Evolutionary conservation across 2,329 filamentous ascomycete species (phyloP), one percentile per base, ranked within the genome.

Genomic region (Bipolaris gigantea): DNA sequence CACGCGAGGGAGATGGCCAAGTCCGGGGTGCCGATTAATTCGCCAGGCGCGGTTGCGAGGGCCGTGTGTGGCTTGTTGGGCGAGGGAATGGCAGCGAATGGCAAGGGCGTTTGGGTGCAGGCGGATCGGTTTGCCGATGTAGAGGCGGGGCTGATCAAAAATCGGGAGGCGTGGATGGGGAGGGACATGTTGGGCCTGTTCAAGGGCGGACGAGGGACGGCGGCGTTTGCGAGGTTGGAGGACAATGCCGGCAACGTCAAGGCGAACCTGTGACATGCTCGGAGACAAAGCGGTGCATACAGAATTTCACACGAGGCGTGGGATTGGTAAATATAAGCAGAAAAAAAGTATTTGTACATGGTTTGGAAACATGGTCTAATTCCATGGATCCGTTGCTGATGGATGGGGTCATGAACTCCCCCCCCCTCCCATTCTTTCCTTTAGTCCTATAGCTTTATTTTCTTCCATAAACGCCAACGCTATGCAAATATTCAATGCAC

Each of bases 111-210:
- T 33, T 66, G 81, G 34, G 70, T 81, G 4, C 79, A 81, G 56
- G 76, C 67, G 1, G 76, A 77, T 35, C 67, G 63, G 50, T 73
- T 75, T 54, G 66, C 67, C 41, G 79, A 81, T 66, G 50, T 81
- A 19, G 79, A 81, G 57, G 65, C 69, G 19, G 79, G 79, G 0
- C 65, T 81, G 47, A 79, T 79, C 23, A 79, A 72, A 64, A 71
- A 67, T 18, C 73, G 79, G 53, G 73, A 72, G 55, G 60, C 63
- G 42, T 81, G 79, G 79, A 80, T 81, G 78, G 73, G 78, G 0
- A 76, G 74, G 57, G 79, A 81, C 63, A 80, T 80, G 79, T 64
- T 81, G 67, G 73, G 75, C 10, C 59, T 80, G 62, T 81, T 81
- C 53, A 64, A 77, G 35, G 76, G 78, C 19, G 79, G 79, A 2